phyloP scores from a whole-genome alignment of 2,329 filamentous ascomycete species.

The Plectosphaerella cucumerina region DNA sequence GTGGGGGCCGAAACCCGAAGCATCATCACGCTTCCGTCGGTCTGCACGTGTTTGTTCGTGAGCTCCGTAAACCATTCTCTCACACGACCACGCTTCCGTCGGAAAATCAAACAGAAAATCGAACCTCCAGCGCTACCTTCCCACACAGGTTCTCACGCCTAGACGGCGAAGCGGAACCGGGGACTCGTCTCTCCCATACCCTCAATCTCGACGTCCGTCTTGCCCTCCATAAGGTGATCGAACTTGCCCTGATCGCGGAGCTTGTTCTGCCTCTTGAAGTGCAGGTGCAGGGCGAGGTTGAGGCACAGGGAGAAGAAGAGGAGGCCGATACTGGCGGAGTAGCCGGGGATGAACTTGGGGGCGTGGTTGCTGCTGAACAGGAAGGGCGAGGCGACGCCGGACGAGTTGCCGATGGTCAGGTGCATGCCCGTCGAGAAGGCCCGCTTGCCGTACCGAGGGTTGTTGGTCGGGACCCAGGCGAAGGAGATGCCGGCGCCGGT shows the following conservation, averaged over 20 bases:
- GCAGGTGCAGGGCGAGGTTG: conserved; percentile 18
- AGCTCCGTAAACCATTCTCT: too few relatives aligned
- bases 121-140: not conserved
- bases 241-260: conserved; percentile 27
- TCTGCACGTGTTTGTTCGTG: too few relatives aligned
- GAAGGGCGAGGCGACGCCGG: conserved; percentile 62
- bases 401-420: conserved; percentile 57
- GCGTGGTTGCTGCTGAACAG: conserved; percentile 33
- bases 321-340: conserved; percentile 46
- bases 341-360: conserved; percentile 40
- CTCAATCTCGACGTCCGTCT: conserved; percentile 33
- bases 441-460: conserved; percentile 61
- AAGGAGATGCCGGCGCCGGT: conserved; percentile 27
- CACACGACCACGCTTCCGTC: too few relatives aligned
- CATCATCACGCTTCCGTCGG: too few relatives aligned
- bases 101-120: too few relatives aligned
- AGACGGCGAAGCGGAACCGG: conserved; percentile 20
- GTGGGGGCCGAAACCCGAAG: too few relatives aligned
- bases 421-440: conserved; percentile 59
- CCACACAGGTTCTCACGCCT: too few relatives aligned
- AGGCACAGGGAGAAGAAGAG: conserved; percentile 28
- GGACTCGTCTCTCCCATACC: conserved; percentile 36
- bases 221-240: conserved; percentile 34
- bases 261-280: conserved; percentile 29
- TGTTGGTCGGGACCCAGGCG: conserved; percentile 47